Percentiles rank a stretch among this genome's conserved stretches.
These are phyloP conservation scores for Aspergillus japonicus DNA, from an alignment of 2,329 filamentous ascomycete species.

Conservation along the genomic window DNA sequence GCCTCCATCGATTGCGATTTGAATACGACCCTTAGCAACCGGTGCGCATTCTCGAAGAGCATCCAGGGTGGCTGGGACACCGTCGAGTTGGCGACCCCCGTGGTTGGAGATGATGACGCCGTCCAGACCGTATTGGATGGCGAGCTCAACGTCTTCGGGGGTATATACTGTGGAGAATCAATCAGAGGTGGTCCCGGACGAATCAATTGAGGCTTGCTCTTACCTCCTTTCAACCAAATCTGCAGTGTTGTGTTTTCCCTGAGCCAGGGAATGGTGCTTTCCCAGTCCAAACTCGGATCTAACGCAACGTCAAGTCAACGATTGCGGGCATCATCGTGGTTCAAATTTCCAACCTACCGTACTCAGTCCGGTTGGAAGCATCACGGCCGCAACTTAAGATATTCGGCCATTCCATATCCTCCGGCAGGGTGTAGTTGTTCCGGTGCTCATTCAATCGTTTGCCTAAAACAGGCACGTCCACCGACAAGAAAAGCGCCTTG, in stretches of 20 bases:
- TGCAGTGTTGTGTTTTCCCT: slow-evolving; percentile 49
- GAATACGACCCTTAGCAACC: slow-evolving; percentile 32
- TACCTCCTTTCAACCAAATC: slow-evolving; percentile 35
- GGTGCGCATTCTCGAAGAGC: slow-evolving; percentile 30
- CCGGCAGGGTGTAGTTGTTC: slow-evolving; percentile 52
- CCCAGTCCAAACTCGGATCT: slow-evolving; percentile 50
- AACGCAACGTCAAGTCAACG: background rate
- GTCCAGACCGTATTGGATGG: slow-evolving; percentile 35
- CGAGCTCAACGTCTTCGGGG: slow-evolving; percentile 37
- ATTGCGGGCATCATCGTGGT: background rate
- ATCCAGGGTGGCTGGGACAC: slow-evolving; percentile 39
- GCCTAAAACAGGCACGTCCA: slow-evolving; percentile 56
- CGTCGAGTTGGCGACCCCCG: slow-evolving; percentile 41
- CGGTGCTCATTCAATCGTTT: slow-evolving; percentile 55
- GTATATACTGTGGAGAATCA: slow-evolving; percentile 21
- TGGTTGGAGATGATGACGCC: slow-evolving; percentile 42
- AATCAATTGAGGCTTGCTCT: background rate
- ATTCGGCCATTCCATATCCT: slow-evolving; percentile 47
- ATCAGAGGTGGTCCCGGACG: background rate
- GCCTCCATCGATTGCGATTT: slow-evolving; percentile 35
- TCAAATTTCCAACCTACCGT: slow-evolving; percentile 21
- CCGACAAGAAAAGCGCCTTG: slow-evolving; percentile 55
- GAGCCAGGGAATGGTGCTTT: slow-evolving; percentile 51
- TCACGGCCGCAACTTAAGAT: slow-evolving; percentile 33
- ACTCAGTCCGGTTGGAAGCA: slow-evolving; percentile 26